phyloP scores from a whole-genome alignment of 257 asterid species.

The Solanum chaucha region DNA sequence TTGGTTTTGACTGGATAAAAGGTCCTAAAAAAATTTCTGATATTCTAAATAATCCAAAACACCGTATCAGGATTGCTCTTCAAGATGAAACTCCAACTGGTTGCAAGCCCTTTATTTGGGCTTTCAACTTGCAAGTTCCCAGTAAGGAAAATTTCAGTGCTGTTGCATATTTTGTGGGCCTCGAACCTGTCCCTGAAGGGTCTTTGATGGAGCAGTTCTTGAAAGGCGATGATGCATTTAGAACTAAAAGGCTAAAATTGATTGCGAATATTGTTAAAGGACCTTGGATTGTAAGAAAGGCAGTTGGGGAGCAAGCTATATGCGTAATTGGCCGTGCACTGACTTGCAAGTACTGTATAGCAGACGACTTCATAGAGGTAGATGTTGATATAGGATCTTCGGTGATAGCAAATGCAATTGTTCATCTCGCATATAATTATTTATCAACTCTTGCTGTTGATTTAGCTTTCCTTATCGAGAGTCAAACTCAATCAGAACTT shows the following conservation, averaged over 20 bases:
- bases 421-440: constrained; percentile 73
- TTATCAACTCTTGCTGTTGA: constrained; percentile 48
- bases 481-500: constrained; percentile 56
- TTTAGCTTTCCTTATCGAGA: constrained; percentile 79
- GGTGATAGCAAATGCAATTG: constrained; percentile 67
- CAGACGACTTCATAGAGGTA: constrained; percentile 55
- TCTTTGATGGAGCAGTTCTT: constrained; percentile 52
- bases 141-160: constrained; percentile 67
- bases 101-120: constrained; percentile 64
- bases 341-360: constrained; percentile 38
- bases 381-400: constrained; percentile 83
- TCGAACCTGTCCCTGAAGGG: constrained; percentile 29
- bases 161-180: constrained; percentile 51
- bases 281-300: constrained; percentile 79
- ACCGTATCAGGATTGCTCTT: constrained; percentile 51
- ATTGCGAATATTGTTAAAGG: constrained; percentile 65
- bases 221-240: constrained; percentile 46
- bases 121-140: constrained; percentile 80
- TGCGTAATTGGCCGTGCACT: constrained; percentile 59
- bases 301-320: constrained; percentile 86
- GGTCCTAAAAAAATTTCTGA: constrained; percentile 63
- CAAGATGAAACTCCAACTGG: constrained; percentile 31
- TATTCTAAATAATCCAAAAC: constrained; percentile 38
- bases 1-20: constrained; percentile 88
- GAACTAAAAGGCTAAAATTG: constrained; percentile 52